Conservation (phyloP, 1,284 basidiomycete genomes). For the Schizopora paradoxa region DNA sequence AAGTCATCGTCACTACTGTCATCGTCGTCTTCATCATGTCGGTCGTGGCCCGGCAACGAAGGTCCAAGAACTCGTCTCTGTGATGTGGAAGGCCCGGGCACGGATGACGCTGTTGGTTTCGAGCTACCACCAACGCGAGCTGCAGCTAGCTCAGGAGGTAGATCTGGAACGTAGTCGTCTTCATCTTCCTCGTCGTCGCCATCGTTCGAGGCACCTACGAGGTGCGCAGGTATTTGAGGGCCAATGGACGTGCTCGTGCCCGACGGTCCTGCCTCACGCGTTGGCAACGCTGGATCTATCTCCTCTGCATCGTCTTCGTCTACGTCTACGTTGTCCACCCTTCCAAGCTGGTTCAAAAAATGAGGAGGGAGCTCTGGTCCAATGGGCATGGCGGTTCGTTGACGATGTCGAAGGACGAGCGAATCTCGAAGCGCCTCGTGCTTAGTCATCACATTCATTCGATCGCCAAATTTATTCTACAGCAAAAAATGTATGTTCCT, state of each 20-base stretch:
- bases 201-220: conserved; percentile 6
- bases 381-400: no score
- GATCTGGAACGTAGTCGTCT: conserved; percentile 54
- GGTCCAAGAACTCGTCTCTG: conserved; percentile 33
- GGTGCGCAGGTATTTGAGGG: conserved; percentile 39
- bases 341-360: no score
- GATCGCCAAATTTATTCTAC: no score
- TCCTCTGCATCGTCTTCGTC: no score
- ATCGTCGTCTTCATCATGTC: conserved; percentile 43
- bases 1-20: conserved; percentile 72
- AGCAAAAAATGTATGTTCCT: no score
- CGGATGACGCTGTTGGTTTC: conserved; percentile 27
- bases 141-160: conserved; percentile 56
- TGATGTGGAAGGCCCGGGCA: conserved; percentile 18
- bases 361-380: no score
- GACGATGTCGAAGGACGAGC: no score
- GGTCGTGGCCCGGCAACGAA: conserved; percentile 29
- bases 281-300: no score
- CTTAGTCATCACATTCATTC: no score
- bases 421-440: no score
- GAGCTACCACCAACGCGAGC: conserved; percentile 28
- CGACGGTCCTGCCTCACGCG: no score
- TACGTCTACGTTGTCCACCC: no score
- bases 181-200: conserved; percentile 48
- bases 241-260: conserved; percentile 48